Evolutionary conservation across 2,329 filamentous ascomycete genomes (phyloP).

Genomic region (Aspergillus sp.): DNA sequence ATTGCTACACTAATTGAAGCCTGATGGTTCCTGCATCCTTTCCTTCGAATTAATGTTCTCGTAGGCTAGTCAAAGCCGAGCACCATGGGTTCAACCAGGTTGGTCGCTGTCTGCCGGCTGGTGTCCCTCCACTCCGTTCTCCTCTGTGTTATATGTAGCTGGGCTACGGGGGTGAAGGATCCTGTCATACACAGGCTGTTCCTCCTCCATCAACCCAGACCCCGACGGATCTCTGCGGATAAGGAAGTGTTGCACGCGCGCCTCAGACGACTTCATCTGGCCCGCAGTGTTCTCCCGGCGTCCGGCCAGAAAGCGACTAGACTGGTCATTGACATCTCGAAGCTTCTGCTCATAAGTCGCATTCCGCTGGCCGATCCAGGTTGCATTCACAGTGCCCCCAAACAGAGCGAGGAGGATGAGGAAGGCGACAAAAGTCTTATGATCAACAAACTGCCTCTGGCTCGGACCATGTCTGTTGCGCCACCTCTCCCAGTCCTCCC

Average conservation of each 20-base stretch:
- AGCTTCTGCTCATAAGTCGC: constrained; percentile 56
- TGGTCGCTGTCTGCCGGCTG: background rate
- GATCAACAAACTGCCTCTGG: constrained; percentile 55
- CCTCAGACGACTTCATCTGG: constrained; percentile 42
- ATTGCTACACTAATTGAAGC: too few species aligned
- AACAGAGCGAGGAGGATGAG: constrained; percentile 60
- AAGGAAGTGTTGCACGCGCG: constrained; percentile 68
- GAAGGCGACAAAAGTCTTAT: constrained; percentile 66
- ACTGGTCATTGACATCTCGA: constrained; percentile 56
- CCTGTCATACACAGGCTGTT: constrained; percentile 32
- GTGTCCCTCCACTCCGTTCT: background rate
- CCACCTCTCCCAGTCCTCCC: constrained; percentile 95
- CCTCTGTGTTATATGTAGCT: background rate
- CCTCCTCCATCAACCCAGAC: constrained; percentile 36
- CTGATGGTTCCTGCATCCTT: too few species aligned
- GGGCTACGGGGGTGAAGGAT: constrained; percentile 16
- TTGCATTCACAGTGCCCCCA: constrained; percentile 63
- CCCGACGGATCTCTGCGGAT: constrained; percentile 56
- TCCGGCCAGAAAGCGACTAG: constrained; percentile 47
- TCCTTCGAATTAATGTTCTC: too few species aligned
- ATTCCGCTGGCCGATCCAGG: constrained; percentile 55
- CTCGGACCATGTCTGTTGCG: constrained; percentile 45
- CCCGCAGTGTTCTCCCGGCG: constrained; percentile 43
- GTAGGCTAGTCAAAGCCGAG: too few species aligned
- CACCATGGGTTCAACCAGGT: too few species aligned